Percentiles rank a stretch among this genome's conserved stretches.
Evolutionary conservation across 192 early-diverging fungal genomes (phyloP).

Genomic region (Gaertneriomyces sp.): DNA sequence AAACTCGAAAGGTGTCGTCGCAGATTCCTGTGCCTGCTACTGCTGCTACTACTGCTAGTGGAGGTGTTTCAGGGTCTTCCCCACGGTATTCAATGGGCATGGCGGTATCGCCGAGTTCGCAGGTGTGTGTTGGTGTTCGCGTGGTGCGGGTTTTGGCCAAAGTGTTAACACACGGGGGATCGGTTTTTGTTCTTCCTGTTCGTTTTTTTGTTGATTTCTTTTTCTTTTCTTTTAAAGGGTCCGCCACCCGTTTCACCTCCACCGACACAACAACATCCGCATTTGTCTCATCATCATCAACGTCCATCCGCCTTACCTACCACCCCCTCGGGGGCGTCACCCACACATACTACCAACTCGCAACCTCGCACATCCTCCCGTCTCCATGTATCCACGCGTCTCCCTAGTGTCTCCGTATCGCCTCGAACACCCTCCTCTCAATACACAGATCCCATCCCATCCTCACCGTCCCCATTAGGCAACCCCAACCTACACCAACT

Average conservation of each 20-base stretch:
- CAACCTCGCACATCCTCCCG: not conserved
- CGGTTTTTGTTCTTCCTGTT: too few species aligned
- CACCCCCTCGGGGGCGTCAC: not conserved
- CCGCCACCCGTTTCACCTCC: constrained; percentile 14
- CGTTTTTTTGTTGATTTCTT: not conserved
- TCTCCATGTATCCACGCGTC: not conserved
- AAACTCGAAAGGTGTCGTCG: not conserved
- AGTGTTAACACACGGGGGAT: too few species aligned
- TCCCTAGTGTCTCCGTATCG: not conserved
- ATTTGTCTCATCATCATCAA: not conserved
- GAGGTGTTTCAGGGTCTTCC: not conserved
- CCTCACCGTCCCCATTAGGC: constrained; percentile 21
- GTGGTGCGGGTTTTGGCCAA: not conserved
- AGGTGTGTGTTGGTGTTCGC: not conserved
- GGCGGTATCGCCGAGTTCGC: constrained; percentile 7
- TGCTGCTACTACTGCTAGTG: too few species aligned
- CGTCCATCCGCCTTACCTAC: not conserved
- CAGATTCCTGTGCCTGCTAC: not conserved
- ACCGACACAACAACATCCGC: not conserved
- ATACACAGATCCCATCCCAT: constrained; percentile 20
- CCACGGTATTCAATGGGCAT: not conserved
- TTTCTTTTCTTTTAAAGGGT: not conserved
- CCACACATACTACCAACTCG: not conserved
- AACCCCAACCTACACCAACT: constrained; percentile 25
- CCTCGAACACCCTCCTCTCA: constrained; percentile 5